These are phyloP conservation scores for Dryas alaskensis DNA, from an alignment of 306 rosid species.

Conservation along the genomic window DNA sequence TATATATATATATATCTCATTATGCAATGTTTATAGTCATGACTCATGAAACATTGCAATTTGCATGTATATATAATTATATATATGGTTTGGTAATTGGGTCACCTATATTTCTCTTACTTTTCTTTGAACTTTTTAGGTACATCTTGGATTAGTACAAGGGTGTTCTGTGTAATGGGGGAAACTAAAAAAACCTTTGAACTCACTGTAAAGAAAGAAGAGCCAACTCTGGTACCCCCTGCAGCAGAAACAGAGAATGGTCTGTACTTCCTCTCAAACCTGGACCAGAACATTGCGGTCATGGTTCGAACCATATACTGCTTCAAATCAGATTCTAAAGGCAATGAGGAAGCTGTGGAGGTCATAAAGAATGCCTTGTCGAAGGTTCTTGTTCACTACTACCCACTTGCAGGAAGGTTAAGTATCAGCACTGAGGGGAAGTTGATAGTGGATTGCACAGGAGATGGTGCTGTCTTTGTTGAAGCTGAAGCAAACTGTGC, in stretches of 20 bases:
- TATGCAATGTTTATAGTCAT: neutral
- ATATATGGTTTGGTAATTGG: neutral
- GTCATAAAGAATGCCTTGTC: slow-evolving; percentile 57
- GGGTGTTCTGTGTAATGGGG: slow-evolving; percentile 35
- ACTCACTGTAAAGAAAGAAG: slow-evolving; percentile 46
- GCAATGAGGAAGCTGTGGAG: slow-evolving; percentile 53
- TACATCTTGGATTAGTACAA: slow-evolving; percentile 22
- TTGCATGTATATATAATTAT: slow-evolving; percentile 3
- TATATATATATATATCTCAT: neutral
- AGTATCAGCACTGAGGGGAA: slow-evolving; percentile 62
- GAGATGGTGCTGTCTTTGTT: slow-evolving; percentile 79
- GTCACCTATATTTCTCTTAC: neutral
- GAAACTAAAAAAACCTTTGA: slow-evolving; percentile 9
- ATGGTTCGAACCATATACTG: slow-evolving; percentile 57
- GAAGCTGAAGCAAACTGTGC: slow-evolving; percentile 73
- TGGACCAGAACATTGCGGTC: slow-evolving; percentile 73
- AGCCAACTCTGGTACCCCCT: slow-evolving; percentile 51
- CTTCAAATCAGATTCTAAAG: slow-evolving; percentile 49
- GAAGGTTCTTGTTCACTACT: slow-evolving; percentile 60
- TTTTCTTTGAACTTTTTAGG: neutral
- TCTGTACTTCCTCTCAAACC: slow-evolving; percentile 70
- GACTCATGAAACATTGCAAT: neutral
- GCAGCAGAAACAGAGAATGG: slow-evolving; percentile 61
- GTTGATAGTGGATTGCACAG: slow-evolving; percentile 68
- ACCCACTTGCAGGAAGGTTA: slow-evolving; percentile 67